These are phyloP conservation scores for Pseudonitzschia multiseries DNA, from an alignment of 108 stramenopile species.

Conservation along the genomic window DNA sequence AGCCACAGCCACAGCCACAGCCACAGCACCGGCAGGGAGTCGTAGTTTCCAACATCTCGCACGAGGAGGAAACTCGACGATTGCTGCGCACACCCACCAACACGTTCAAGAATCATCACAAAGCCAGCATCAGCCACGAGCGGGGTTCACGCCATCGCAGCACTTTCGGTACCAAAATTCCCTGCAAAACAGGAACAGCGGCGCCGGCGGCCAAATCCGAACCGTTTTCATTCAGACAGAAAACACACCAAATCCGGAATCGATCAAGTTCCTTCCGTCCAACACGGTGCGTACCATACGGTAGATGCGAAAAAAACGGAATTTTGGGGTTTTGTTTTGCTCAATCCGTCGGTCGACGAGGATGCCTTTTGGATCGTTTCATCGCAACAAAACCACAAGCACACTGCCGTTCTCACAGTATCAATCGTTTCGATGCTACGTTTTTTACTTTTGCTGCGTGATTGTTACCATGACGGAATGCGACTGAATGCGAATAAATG, in stretches of 20 bases:
- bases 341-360: too few species aligned
- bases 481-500: too few species aligned
- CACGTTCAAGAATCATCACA: neutral
- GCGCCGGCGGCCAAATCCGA: conserved; percentile 23
- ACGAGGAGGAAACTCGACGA: too few species aligned
- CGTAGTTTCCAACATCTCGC: too few species aligned
- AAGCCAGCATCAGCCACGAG: neutral
- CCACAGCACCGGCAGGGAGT: neutral
- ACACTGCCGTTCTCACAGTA: too few species aligned
- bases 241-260: conserved; percentile 96
- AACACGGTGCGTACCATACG: conserved; percentile 22
- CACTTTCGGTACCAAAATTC: conserved; percentile 1
- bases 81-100: too few species aligned
- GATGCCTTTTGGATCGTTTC: too few species aligned
- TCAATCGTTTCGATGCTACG: too few species aligned
- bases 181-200: conserved; percentile 6
- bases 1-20: neutral
- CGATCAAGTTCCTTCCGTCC: conserved; percentile 94
- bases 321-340: too few species aligned
- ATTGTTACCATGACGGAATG: too few species aligned
- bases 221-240: conserved; percentile 96
- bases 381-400: too few species aligned
- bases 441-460: too few species aligned
- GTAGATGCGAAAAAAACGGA: conserved; percentile 44
- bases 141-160: neutral